Conservation (phyloP, 2,329 filamentous ascomycete species). For the Fusarium begoniae region DNA sequence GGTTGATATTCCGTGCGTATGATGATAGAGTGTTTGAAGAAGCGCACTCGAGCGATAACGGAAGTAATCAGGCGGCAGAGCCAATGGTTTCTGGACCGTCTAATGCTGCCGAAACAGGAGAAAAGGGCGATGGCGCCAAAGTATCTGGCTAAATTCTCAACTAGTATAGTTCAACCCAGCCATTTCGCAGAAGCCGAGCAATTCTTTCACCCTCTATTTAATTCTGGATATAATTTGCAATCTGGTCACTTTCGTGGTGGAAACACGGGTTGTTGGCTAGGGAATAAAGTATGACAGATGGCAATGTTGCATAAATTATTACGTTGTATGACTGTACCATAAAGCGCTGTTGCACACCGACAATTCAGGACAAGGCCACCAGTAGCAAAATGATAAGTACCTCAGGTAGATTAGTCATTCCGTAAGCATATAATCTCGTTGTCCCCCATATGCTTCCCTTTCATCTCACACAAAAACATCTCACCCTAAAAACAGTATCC, state of each 20-base stretch:
- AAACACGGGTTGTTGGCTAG: neutral
- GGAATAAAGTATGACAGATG: neutral
- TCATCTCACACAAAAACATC: neutral
- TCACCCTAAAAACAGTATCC: neutral
- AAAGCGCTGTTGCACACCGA: neutral
- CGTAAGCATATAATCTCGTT: neutral
- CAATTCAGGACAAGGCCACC: neutral
- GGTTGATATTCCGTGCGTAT: neutral
- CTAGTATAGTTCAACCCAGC: neutral
- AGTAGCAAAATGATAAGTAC: neutral
- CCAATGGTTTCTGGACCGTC: neutral
- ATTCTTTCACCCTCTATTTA: fast-evolving
- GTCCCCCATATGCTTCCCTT: neutral
- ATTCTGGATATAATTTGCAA: fast-evolving
- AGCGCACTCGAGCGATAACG: neutral
- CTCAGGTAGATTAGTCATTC: neutral
- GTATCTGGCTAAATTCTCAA: neutral
- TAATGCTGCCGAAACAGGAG: neutral
- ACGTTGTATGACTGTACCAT: neutral
- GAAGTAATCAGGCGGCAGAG: neutral
- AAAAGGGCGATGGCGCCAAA: neutral
- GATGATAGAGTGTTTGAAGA: neutral
- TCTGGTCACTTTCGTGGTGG: fast-evolving
- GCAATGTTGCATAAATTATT: neutral
- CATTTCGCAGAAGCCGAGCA: neutral